Percentiles rank a stretch among this genome's conserved stretches.
These are phyloP conservation scores for Scenedesmus sp. DNA, from an alignment of 163 green algal genomes.

Conservation along the genomic window DNA sequence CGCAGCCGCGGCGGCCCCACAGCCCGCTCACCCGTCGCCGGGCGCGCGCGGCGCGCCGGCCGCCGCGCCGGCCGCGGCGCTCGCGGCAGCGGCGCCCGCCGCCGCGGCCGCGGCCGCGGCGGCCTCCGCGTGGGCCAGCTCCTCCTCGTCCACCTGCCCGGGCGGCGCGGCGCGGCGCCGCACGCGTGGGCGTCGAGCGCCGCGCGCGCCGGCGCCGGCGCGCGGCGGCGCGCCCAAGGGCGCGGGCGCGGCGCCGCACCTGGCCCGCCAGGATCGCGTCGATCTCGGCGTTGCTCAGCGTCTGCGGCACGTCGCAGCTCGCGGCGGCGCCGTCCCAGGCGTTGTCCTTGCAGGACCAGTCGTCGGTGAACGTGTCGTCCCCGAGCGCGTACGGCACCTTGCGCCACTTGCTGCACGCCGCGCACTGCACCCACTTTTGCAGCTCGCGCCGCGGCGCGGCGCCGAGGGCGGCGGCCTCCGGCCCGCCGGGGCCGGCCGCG, in stretches of 20 bases:
- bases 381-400: constrained; percentile 81
- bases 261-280: constrained; percentile 79
- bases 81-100: too few species aligned
- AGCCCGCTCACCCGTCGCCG: too few species aligned
- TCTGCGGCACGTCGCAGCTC: constrained; percentile 74
- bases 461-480: too few species aligned
- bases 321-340: constrained; percentile 69
- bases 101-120: constrained; percentile 16
- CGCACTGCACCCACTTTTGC: constrained; percentile 92
- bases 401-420: constrained; percentile 82
- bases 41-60: too few species aligned
- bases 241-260: constrained; percentile 39
- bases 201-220: background rate
- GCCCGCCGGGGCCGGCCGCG: too few species aligned
- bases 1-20: too few species aligned
- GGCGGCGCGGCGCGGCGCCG: too few species aligned
- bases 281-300: constrained; percentile 79
- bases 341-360: constrained; percentile 83
- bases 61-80: too few species aligned
- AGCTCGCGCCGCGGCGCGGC: constrained; percentile 31
- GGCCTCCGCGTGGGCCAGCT: background rate
- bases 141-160: background rate
- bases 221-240: too few species aligned
- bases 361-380: constrained; percentile 76
- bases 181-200: too few species aligned